Evolutionary conservation across 257 asterid genomes (phyloP).

Genomic region (Nicotiana knightiana): DNA sequence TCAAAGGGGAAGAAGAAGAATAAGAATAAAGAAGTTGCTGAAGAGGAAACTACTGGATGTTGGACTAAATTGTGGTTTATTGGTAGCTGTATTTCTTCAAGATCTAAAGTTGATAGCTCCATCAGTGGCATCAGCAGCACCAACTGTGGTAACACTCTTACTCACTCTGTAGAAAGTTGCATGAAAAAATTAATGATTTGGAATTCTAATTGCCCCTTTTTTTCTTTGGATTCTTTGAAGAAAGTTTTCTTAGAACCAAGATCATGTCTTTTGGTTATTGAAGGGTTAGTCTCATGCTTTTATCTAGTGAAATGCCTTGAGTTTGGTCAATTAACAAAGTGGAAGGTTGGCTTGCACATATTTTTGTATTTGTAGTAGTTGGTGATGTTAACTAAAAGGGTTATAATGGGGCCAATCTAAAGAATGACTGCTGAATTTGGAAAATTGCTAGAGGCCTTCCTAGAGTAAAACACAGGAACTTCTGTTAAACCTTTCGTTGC

Average conservation of each 20-base stretch:
- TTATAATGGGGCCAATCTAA: not conserved
- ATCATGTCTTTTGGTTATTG: not conserved
- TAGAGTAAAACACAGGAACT: rapidly evolving
- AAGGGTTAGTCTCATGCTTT: not conserved
- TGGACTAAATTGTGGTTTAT: conserved; percentile 70
- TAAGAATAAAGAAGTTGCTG: conserved; percentile 25
- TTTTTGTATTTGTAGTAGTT: not conserved
- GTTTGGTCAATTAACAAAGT: not conserved
- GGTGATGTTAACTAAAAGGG: not conserved
- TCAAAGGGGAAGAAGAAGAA: conserved; percentile 33
- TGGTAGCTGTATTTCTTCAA: conserved; percentile 86
- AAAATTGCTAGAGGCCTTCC: not conserved
- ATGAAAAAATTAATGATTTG: not conserved
- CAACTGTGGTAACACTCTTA: conserved; percentile 43
- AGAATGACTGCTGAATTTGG: not conserved
- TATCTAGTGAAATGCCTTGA: not conserved
- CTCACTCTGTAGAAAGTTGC: not conserved
- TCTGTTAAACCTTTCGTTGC: not conserved
- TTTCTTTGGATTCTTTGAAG: not conserved
- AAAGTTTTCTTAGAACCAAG: not conserved
- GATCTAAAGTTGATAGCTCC: conserved; percentile 96
- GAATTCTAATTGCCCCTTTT: not conserved
- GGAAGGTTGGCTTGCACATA: not conserved
- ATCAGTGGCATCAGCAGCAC: conserved; percentile 82
- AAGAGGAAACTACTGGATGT: conserved; percentile 53